Percentiles rank a stretch among this genome's conserved stretches.
Conservation (phyloP, 2,329 filamentous ascomycete genomes). For the Exophiala lecanii-corni region DNA sequence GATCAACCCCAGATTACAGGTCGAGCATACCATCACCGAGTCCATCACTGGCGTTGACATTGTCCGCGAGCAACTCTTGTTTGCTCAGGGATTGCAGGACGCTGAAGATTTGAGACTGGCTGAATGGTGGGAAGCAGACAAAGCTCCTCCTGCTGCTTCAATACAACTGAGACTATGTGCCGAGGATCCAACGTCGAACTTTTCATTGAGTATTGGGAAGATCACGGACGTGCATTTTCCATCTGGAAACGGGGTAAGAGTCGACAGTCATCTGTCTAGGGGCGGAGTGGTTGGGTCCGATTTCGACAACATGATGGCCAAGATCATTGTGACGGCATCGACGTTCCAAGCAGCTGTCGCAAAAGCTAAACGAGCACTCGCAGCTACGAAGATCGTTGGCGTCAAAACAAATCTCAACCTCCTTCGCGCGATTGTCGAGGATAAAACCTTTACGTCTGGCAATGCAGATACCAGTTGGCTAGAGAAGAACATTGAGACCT, state of each 20-base stretch:
- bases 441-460: conserved; percentile 47
- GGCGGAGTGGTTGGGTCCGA: conserved; percentile 48
- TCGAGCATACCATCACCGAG: conserved; percentile 60
- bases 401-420: conserved; percentile 56
- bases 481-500: conserved; percentile 42
- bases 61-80: conserved; percentile 50
- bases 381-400: conserved; percentile 52
- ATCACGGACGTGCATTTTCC: conserved; percentile 53
- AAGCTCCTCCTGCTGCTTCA: conserved; percentile 39
- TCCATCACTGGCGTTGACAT: conserved; percentile 51
- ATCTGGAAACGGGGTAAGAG: conserved; percentile 52
- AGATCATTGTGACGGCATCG: conserved; percentile 53
- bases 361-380: conserved; percentile 53
- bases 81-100: conserved; percentile 47
- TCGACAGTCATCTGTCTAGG: conserved; percentile 53
- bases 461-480: conserved; percentile 56
- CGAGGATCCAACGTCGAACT: conserved; percentile 50
- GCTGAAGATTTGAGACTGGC: conserved; percentile 37
- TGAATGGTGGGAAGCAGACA: conserved; percentile 22
- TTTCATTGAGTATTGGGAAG: conserved; percentile 57
- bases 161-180: conserved; percentile 57
- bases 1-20: conserved; percentile 57
- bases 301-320: conserved; percentile 57
- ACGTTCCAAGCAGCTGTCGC: conserved; percentile 49
- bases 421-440: conserved; percentile 50